Percentiles rank a stretch among this genome's conserved stretches.
These are phyloP conservation scores for Friedmanniomyces endolithicus DNA, from an alignment of 495 filamentous ascomycete species.

Conservation along the genomic window DNA sequence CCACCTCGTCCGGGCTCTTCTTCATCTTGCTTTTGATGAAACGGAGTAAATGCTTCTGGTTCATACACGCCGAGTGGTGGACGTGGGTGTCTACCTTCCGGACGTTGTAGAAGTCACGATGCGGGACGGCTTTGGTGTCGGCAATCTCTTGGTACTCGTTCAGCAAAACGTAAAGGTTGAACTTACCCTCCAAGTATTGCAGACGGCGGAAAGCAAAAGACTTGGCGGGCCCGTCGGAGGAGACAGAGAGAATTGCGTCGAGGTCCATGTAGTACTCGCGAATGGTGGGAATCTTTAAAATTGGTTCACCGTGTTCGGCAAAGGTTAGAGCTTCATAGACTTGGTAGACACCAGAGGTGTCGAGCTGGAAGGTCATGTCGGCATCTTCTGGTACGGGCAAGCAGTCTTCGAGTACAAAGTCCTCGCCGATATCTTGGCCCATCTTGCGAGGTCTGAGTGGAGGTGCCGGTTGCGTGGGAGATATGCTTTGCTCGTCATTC, in stretches of 20 bases:
- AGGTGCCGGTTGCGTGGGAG: neutral
- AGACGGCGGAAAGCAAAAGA: slow-evolving; percentile 90
- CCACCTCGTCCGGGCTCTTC: slow-evolving; percentile 86
- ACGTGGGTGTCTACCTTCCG: slow-evolving; percentile 98
- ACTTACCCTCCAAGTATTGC: slow-evolving; percentile 91
- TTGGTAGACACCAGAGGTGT: slow-evolving; percentile 79
- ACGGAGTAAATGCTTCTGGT: slow-evolving; percentile 92
- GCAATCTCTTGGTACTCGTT: slow-evolving; percentile 97
- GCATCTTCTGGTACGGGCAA: slow-evolving; percentile 56
- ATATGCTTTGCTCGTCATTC: neutral
- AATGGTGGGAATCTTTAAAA: slow-evolving; percentile 72
- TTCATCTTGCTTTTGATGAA: slow-evolving; percentile 99
- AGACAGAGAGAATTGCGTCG: slow-evolving; percentile 70
- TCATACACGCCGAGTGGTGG: slow-evolving; percentile 98
- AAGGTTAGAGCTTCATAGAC: slow-evolving; percentile 61
- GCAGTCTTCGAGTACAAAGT: slow-evolving; percentile 72
- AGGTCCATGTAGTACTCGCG: slow-evolving; percentile 91
- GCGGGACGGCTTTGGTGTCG: slow-evolving; percentile 92
- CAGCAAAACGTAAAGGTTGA: slow-evolving; percentile 79
- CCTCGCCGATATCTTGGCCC: slow-evolving; percentile 80
- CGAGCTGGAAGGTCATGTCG: slow-evolving; percentile 61
- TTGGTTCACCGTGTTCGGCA: slow-evolving; percentile 48
- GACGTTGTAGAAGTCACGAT: slow-evolving; percentile 98
- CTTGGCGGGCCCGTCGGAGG: slow-evolving; percentile 89
- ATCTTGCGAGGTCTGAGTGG: slow-evolving; percentile 51